phyloP scores from a whole-genome alignment of 2,329 filamentous ascomycete genomes.

The Cercospora sojina region DNA sequence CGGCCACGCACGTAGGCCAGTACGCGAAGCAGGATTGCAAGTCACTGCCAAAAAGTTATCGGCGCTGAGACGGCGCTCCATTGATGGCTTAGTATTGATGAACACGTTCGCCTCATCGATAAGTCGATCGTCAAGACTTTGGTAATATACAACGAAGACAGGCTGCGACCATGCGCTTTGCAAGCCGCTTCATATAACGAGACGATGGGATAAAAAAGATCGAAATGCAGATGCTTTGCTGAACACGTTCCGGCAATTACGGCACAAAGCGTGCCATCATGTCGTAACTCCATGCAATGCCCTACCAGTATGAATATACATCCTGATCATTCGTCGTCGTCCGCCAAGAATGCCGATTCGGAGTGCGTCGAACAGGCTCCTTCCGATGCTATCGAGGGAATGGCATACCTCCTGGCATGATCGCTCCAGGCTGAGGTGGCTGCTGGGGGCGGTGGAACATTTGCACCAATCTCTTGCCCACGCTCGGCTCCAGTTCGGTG shows the following conservation, averaged over 20 bases:
- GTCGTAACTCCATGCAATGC: neutral
- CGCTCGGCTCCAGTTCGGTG: slow-evolving; percentile 81
- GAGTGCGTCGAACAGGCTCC: neutral
- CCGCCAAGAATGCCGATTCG: neutral
- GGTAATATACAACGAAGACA: neutral
- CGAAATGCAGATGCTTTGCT: neutral
- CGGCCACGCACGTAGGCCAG: neutral
- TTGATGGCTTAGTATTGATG: too few relatives aligned
- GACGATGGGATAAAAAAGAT: neutral
- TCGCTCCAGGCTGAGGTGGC: slow-evolving; percentile 9
- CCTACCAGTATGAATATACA: neutral
- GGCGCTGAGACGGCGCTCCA: neutral
- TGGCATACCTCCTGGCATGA: slow-evolving; percentile 10
- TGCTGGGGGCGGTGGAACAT: slow-evolving; percentile 57
- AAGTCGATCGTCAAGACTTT: too few relatives aligned
- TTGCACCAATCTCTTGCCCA: slow-evolving; percentile 73
- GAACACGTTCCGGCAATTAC: neutral
- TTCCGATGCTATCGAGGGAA: slow-evolving; percentile 7
- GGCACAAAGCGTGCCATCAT: neutral
- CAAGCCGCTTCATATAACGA: neutral
- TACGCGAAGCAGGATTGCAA: too few relatives aligned
- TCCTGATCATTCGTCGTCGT: neutral
- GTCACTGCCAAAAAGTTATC: neutral
- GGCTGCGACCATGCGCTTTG: neutral
- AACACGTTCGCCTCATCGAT: too few relatives aligned